Evolutionary conservation across 805 yeast genomes (phyloP), one percentile per base, ranked within the genome.

Genomic region (Ogataea minuta): DNA sequence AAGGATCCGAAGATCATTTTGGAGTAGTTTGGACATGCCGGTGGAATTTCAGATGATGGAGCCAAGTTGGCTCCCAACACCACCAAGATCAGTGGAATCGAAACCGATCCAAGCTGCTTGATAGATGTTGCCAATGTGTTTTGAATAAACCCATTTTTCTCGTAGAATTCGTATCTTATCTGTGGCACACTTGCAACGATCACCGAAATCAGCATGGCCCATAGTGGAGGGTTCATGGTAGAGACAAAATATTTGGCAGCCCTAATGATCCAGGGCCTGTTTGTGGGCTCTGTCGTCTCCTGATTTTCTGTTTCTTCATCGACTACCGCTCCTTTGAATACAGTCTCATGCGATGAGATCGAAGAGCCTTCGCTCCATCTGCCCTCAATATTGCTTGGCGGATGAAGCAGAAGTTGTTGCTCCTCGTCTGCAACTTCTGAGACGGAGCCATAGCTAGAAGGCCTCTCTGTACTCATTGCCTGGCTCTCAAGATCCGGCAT

Each of bases 161-260:
- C 73, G 55, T 78, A 84, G 45, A 84, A 77, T 38, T 70, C 67
- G 25, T 67, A 63, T 52, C 81, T 83, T 12, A 84, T 49, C 3
- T 63, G 61, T 4, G 84, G 81, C 13, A 81, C 66, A 0, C 86
- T 74, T 3, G 91, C 93, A 40, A 84, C 83, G 16, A 83, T 38
- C 11, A 84, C 75, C 3, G 90, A 73, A 1, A 79, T 59, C 9
- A 79, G 56, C 90, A 84, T 84, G 7, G 95, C 81, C 63, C 81
- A 84, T 40, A 84, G 64, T 11, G 93, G 95, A n/a, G 95, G 93
- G 54, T 84, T 84, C 85, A 84, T 81, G 31, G 53, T 48, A 7
- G 53, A 39, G 4, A 48, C 8, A 14, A 60, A 44, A 25, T 37
- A 43, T 5, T 33, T 37, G 9, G 43, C 8, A n/a, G 45, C 35